Base-by-base conservation (phyloP, 331 rosid genomes). In the Saraca asoca region DNA sequence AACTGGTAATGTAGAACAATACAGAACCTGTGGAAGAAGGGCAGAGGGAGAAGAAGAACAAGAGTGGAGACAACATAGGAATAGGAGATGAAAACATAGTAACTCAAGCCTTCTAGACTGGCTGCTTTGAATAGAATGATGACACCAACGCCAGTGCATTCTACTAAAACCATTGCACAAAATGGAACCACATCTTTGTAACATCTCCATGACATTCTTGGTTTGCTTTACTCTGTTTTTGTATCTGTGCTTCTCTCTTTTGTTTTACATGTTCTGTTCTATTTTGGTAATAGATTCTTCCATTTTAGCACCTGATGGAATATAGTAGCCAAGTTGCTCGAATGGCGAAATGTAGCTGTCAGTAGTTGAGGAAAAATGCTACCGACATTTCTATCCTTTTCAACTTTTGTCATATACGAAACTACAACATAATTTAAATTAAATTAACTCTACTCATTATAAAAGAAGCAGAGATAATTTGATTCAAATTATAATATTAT, bases 161-260 rank as follows among this genome's bases (percentile, higher is more conserved):
- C 90, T 4, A 62, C 16, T 5, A 80, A 57, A 7, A 78, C 77
- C 85, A 90, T 83, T 51, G 83, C 90, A 13, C 62, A 63, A 44
- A 87, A 85, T 9, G 97, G 95, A 42, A 87, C 46, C 63, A 79
- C 82, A 0, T 84, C 92, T 33, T 41, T 72, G 76, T 68, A 53
- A 51, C 70, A 8, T 9, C 80, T 75, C 64, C 58, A 66, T 8
- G 66, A 78, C 85, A 81, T 74, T 46, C 69, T 72, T 51, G 19
- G 13, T 29, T 11, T 59, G 74, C 20, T 51, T 59, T 39, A 18
- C 64, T 58, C 58, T 37, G 66, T 7, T 35, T 51, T 34, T 39
- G 43, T 13, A 18, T 13, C 33, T 6, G 31, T 73, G 53, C 48
- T 39, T 1, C 29, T 67, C 69, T 52, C 13, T 38, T 64, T 51